Evolutionary conservation across 1,284 basidiomycete genomes (phyloP).

Genomic region (Fomitopsis schrenkii): DNA sequence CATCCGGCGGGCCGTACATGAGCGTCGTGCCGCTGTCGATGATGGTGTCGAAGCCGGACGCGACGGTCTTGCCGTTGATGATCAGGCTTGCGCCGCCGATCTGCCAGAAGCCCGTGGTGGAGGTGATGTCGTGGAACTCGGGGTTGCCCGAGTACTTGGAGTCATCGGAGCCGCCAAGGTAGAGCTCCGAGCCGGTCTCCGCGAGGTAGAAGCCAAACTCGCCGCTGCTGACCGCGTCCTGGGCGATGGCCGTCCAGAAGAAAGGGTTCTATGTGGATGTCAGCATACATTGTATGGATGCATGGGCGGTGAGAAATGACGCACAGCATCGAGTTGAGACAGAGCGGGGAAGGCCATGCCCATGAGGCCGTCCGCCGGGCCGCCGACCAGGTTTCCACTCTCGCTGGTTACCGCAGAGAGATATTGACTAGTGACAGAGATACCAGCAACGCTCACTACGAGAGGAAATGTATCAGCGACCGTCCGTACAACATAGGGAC

Average conservation of each 20-base stretch:
- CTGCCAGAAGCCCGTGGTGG: slow-evolving; percentile 32
- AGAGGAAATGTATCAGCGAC: not conserved
- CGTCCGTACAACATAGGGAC: too few species aligned
- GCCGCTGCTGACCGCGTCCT: slow-evolving; percentile 31
- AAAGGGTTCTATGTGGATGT: slow-evolving; percentile 26
- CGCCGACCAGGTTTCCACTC: slow-evolving; percentile 5
- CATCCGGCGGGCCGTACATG: slow-evolving; percentile 40
- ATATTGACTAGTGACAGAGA: slow-evolving; percentile 18
- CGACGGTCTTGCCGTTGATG: slow-evolving; percentile 24
- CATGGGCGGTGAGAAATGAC: not conserved
- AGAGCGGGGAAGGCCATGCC: slow-evolving; percentile 20
- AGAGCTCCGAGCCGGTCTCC: slow-evolving; percentile 42
- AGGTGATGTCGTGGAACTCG: slow-evolving; percentile 10
- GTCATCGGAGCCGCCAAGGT: slow-evolving; percentile 49
- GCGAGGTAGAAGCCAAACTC: slow-evolving; percentile 58
- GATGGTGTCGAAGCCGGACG: slow-evolving; percentile 26
- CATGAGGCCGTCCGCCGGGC: slow-evolving; percentile 19
- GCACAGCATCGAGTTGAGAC: slow-evolving; percentile 10
- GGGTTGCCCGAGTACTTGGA: slow-evolving; percentile 34
- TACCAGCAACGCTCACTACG: not conserved
- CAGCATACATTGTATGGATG: not conserved
- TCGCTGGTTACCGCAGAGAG: slow-evolving; percentile 14
- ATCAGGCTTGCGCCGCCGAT: slow-evolving; percentile 31
- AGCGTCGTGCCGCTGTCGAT: slow-evolving; percentile 36
- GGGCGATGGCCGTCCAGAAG: slow-evolving; percentile 39